Percentiles rank a stretch among this genome's conserved stretches.
Conservation (phyloP, 2,329 filamentous ascomycete species). For the Paecilomyces variotii region DNA sequence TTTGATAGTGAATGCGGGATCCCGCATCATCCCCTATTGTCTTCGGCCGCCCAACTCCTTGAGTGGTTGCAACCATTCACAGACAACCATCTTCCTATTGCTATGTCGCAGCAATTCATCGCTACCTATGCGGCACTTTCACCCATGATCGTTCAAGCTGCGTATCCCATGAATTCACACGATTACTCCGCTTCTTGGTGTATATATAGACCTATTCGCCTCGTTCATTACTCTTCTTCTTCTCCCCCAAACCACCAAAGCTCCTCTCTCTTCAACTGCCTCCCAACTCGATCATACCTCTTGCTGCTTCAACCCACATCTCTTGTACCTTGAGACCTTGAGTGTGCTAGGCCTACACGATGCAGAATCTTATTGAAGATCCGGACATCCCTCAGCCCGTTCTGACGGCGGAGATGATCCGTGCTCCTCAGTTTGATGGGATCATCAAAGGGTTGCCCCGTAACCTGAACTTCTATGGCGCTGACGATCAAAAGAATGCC, state of each 20-base stretch:
- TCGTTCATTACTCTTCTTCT: neutral
- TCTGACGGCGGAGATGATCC: neutral
- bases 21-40: neutral
- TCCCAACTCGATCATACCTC: neutral
- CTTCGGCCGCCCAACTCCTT: neutral
- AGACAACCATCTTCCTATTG: neutral
- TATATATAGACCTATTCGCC: neutral
- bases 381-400: neutral
- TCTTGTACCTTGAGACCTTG: neutral
- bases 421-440: neutral
- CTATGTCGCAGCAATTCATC: neutral
- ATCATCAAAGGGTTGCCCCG: conserved; percentile 18
- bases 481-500: conserved; percentile 25
- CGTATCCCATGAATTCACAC: neutral
- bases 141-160: neutral
- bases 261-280: neutral
- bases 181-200: neutral
- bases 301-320: neutral
- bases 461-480: conserved; percentile 15
- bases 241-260: neutral
- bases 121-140: neutral
- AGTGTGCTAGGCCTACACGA: neutral
- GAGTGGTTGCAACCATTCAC: neutral
- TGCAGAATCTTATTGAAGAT: neutral
- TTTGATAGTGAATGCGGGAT: neutral